Conservation (phyloP, 2,329 filamentous ascomycete genomes). For the Fusarium lateritium region DNA sequence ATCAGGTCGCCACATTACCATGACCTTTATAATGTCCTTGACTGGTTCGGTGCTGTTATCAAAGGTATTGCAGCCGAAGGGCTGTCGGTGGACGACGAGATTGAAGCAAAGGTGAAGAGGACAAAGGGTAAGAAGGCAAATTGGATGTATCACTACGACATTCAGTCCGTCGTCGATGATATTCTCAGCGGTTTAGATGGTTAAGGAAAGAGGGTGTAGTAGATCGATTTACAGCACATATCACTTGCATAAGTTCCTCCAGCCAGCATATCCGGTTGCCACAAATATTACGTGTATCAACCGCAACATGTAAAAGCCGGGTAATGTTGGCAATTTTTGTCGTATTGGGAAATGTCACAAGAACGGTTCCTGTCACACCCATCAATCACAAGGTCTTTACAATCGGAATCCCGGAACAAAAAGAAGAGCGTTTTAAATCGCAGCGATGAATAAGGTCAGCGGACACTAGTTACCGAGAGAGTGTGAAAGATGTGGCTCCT, state of each 20-base stretch:
- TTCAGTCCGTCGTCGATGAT: conserved; percentile 41
- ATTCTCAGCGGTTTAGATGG: conserved; percentile 4
- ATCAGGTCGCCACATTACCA: conserved; percentile 52
- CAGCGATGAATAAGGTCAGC: conserved; percentile 6
- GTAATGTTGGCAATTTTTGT: conserved; percentile 1
- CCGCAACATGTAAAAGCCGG: neutral
- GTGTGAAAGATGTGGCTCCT: neutral
- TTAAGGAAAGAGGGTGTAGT: neutral
- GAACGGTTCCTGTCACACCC: conserved; percentile 12
- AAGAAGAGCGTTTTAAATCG: neutral
- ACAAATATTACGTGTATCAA: neutral
- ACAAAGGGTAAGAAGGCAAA: conserved; percentile 39
- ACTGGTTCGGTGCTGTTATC: conserved; percentile 42
- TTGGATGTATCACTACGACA: conserved; percentile 51
- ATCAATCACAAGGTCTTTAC: conserved; percentile 13
- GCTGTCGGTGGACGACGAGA: conserved; percentile 45
- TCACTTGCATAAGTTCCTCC: neutral
- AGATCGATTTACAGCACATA: neutral
- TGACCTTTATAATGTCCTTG: conserved; percentile 46
- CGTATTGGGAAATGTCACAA: conserved; percentile 11
- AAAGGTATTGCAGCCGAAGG: conserved; percentile 33
- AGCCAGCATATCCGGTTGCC: neutral
- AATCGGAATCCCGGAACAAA: conserved; percentile 3
- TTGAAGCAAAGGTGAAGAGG: conserved; percentile 42
- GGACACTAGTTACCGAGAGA: neutral